Evolutionary conservation across 495 filamentous ascomycete species (phyloP), one percentile per base, ranked within the genome.

Genomic region (Poronia punctata): DNA sequence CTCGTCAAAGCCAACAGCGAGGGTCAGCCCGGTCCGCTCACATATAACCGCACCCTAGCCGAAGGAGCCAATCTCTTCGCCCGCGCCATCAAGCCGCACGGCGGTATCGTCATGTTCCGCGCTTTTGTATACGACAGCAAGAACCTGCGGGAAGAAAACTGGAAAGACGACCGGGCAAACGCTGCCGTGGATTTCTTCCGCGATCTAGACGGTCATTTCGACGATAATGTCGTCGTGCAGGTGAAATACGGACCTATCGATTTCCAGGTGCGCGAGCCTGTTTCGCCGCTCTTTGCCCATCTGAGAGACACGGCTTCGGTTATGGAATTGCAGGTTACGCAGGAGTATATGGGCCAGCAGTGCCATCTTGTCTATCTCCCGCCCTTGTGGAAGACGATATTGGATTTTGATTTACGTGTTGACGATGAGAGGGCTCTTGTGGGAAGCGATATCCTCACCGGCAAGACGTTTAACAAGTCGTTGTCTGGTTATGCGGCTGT

Each of bases 241-340:
- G 79, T 85, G 55, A 86, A 86, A 60, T 82, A 76, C 43, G 82
- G 82, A 0, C 80, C 81, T 0, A 84, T 85, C 49, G 82, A 86
- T 55, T 86, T 86, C 62, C 82, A 86, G 52, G 78, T 83, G 17
- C 77, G 81, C 25, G 82, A 86, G 59, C 77, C 82, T 1, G 48
- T 66, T 1, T 83, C 79, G n/a, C 80, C 82, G 0, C 60, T 86
- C 8, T 84, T 86, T 44, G 71, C 78, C n/a, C 71, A 82, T 48
- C 47, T 84, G 7, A 53, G 50, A 29, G 59, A 78, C 18, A 84
- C 81, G 1, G 69, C 60, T 36, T 62, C 65, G 2, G 76, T 78
- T 2, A 77, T 86, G 43, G 82, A 86, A 53, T 60, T 84, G 7
- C 68, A 84, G 50, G 69, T 86, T 19, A 68, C 73, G 0, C 81